A percentile compares a stretch with the other conserved stretches of the same genome.
These are phyloP conservation scores for Emericellopsis atlantica DNA, from an alignment of 2,329 filamentous ascomycete species.

Conservation along the genomic window DNA sequence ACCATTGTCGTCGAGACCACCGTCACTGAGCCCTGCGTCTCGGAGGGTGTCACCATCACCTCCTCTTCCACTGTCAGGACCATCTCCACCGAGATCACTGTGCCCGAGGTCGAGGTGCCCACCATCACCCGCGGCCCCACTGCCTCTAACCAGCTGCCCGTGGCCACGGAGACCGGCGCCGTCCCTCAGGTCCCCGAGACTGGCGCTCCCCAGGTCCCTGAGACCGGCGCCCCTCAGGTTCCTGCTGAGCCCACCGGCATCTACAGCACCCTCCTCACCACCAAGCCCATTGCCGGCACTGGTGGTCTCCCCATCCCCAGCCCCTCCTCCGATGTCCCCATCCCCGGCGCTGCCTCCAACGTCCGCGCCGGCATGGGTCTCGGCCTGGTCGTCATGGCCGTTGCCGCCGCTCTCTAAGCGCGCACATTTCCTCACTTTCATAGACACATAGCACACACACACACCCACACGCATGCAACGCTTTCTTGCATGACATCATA, in stretches of 20 bases:
- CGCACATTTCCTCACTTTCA: not conserved
- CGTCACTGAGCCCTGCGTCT: constrained; percentile 37
- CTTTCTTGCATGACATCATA: constrained; percentile 12
- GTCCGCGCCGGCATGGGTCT: not conserved
- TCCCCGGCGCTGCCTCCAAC: not conserved
- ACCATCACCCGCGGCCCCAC: constrained; percentile 12
- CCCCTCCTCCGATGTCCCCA: not conserved
- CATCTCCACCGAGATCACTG: constrained; percentile 36
- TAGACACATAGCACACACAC: constrained; percentile 3
- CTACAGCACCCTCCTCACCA: constrained; percentile 2
- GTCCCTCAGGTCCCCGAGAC: constrained; percentile 39
- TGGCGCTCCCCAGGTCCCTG: constrained; percentile 8
- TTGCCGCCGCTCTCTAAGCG: constrained; percentile 3
- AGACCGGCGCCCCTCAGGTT: constrained; percentile 26
- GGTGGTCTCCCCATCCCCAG: not conserved
- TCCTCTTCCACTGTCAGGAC: constrained; percentile 31
- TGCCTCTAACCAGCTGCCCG: constrained; percentile 2
- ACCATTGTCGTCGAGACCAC: constrained; percentile 33
- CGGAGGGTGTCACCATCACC: constrained; percentile 31
- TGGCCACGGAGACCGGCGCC: not conserved
- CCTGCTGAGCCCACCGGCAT: constrained; percentile 12
- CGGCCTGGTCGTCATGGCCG: not conserved
- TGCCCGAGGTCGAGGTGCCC: constrained; percentile 40
- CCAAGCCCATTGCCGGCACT: not conserved
- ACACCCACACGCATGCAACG: no score